phyloP scores from a whole-genome alignment of 129 eudicot genomes.

The Pulicaria dysenterica region DNA sequence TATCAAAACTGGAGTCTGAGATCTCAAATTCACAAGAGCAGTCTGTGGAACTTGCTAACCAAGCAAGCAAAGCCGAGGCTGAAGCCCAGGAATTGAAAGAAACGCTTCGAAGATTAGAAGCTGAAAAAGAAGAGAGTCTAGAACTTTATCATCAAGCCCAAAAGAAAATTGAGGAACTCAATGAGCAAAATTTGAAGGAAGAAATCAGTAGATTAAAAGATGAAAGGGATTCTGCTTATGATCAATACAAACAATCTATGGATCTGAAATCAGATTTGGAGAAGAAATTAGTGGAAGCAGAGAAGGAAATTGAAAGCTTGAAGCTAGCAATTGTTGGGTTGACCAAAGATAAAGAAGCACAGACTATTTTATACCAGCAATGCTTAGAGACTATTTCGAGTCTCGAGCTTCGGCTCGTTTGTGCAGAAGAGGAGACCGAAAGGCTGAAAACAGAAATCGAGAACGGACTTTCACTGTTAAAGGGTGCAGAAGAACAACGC shows the following conservation, averaged over 20 bases:
- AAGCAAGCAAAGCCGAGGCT: constrained; percentile 70
- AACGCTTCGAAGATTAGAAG: constrained; percentile 47
- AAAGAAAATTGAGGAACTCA: constrained; percentile 34
- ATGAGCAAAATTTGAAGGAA: constrained; percentile 45
- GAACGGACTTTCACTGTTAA: constrained; percentile 53
- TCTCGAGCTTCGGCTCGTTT: constrained; percentile 50
- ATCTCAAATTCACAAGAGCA: constrained; percentile 57
- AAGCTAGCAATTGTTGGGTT: constrained; percentile 49
- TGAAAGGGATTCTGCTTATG: constrained; percentile 60
- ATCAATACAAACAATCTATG: constrained; percentile 53
- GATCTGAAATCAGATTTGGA: constrained; percentile 55
- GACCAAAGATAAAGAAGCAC: constrained; percentile 67
- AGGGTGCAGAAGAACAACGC: constrained; percentile 74
- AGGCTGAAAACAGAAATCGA: constrained; percentile 63
- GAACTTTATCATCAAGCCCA: constrained; percentile 52
- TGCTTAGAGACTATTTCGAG: constrained; percentile 65
- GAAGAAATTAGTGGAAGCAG: constrained; percentile 54
- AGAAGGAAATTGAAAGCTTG: constrained; percentile 63
- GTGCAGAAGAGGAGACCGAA: constrained; percentile 61
- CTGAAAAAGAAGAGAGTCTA: constrained; percentile 72
- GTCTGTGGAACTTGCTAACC: constrained; percentile 47
- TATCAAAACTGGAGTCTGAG: constrained; percentile 60
- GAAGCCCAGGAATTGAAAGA: constrained; percentile 60
- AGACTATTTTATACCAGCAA: constrained; percentile 49
- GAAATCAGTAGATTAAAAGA: constrained; percentile 49